A percentile compares a stretch with the other conserved stretches of the same genome.
phyloP scores from a whole-genome alignment of 2,329 filamentous ascomycete species.

The Aspergillus phoenicis region DNA sequence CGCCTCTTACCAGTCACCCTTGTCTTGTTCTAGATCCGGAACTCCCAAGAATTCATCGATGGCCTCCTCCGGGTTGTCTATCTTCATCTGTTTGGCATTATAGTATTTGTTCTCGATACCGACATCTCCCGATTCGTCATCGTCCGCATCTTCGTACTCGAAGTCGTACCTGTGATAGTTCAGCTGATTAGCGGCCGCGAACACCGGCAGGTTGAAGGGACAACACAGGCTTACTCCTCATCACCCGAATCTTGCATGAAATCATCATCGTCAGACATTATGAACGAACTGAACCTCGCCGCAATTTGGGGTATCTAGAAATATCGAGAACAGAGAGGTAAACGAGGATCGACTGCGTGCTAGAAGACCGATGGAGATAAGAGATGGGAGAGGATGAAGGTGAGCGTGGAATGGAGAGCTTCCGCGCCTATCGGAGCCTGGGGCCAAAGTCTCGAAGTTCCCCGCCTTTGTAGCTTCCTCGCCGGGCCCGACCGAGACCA shows the following conservation, averaged over 20 bases:
- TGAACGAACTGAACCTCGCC: constrained; percentile 8
- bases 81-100: constrained; percentile 97
- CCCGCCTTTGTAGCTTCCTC: constrained; percentile 13
- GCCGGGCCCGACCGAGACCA: constrained; percentile 4
- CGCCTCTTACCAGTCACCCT: constrained; percentile 76
- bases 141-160: constrained; percentile 93
- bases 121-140: constrained; percentile 83
- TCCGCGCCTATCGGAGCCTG: constrained; percentile 25
- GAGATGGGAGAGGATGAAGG: not conserved
- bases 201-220: not conserved
- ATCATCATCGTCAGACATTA: constrained; percentile 82
- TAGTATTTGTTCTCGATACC: constrained; percentile 99
- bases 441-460: constrained; percentile 10
- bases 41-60: constrained; percentile 92
- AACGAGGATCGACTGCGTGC: not conserved
- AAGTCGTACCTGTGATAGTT: constrained; percentile 73
- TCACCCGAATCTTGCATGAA: constrained; percentile 93
- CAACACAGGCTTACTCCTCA: constrained; percentile 65
- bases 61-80: constrained; percentile 80
- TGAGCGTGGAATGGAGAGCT: constrained; percentile 11
- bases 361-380: not conserved
- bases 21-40: constrained; percentile 80
- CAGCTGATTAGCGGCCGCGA: constrained; percentile 27
- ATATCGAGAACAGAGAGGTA: not conserved
- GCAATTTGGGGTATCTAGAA: not conserved